Percentiles rank a stretch among this genome's conserved stretches.
Conservation (phyloP, 2,329 filamentous ascomycete species). For the Lecanoromycetidae sp. region DNA sequence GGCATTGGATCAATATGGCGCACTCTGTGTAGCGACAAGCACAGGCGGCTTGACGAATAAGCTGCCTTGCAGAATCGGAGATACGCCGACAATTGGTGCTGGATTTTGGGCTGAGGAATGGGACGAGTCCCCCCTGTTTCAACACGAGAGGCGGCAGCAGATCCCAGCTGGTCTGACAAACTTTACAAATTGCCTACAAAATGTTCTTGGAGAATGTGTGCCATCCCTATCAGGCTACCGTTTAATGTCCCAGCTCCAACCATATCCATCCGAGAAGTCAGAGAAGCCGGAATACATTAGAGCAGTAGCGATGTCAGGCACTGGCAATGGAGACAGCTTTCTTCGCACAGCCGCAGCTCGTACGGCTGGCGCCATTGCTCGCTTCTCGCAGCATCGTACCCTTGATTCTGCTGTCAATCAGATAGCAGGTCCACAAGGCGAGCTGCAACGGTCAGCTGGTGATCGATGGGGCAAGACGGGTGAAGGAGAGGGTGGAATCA, state of each 20-base stretch:
- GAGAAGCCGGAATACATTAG: constrained; percentile 22
- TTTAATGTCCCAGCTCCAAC: background rate
- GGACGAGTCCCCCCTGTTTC: constrained; percentile 35
- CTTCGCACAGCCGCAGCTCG: constrained; percentile 58
- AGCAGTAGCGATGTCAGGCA: constrained; percentile 56
- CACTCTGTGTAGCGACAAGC: constrained; percentile 54
- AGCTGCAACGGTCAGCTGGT: constrained; percentile 62
- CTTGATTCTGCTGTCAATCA: constrained; percentile 48
- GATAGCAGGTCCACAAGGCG: constrained; percentile 58
- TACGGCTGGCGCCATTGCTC: constrained; percentile 60
- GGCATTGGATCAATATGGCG: constrained; percentile 62
- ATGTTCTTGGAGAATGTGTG: constrained; percentile 48
- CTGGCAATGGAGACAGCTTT: constrained; percentile 83
- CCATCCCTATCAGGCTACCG: constrained; percentile 26
- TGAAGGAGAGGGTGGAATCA: constrained; percentile 76
- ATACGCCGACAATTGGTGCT: constrained; percentile 71
- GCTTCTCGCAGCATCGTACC: constrained; percentile 42
- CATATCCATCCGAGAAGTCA: background rate
- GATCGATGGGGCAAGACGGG: constrained; percentile 60
- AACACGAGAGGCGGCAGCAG: constrained; percentile 20
- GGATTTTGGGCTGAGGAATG: constrained; percentile 89
- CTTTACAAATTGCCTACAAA: constrained; percentile 33
- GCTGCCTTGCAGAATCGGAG: constrained; percentile 69
- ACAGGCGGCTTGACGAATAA: constrained; percentile 82
- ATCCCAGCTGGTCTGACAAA: constrained; percentile 16